A percentile compares a stretch with the other conserved stretches of the same genome.
These are phyloP conservation scores for Ascochyta rabiei DNA, from an alignment of 2,329 filamentous ascomycete species.

Conservation along the genomic window DNA sequence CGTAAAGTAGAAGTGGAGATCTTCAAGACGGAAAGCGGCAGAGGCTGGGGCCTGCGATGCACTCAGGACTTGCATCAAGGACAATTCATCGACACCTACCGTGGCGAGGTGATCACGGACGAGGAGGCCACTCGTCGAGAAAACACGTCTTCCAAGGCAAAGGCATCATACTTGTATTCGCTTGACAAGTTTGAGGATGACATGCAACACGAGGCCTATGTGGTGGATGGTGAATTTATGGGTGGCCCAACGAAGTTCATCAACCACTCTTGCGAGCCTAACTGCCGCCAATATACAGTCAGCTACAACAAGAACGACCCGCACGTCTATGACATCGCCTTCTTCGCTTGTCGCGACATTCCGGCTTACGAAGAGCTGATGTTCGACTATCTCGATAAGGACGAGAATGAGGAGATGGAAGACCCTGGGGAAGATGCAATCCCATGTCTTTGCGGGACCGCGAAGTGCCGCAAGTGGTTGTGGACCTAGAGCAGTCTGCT, in stretches of 20 bases:
- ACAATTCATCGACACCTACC: constrained; percentile 80
- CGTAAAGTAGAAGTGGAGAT: constrained; percentile 74
- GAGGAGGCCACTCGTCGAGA: constrained; percentile 70
- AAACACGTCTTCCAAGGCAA: constrained; percentile 61
- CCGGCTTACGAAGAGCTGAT: constrained; percentile 71
- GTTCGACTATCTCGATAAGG: constrained; percentile 78
- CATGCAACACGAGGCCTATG: constrained; percentile 52
- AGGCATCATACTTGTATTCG: constrained; percentile 79
- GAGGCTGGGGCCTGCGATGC: constrained; percentile 79
- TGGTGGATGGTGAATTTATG: constrained; percentile 72
- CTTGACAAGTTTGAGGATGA: constrained; percentile 79
- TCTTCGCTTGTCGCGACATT: constrained; percentile 75
- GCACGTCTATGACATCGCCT: constrained; percentile 75
- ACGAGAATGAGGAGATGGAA: constrained; percentile 57
- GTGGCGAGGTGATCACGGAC: constrained; percentile 64
- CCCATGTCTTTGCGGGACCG: constrained; percentile 63
- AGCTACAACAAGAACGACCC: constrained; percentile 78
- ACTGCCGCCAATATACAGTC: constrained; percentile 78
- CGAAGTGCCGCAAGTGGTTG: constrained; percentile 71
- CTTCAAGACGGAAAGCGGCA: constrained; percentile 69
- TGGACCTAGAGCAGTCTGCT: constrained; percentile 56
- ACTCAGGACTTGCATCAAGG: constrained; percentile 69
- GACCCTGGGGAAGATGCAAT: constrained; percentile 54
- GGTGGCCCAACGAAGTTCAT: constrained; percentile 81
- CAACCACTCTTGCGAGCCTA: constrained; percentile 82